Conservation (phyloP, 73 alveolate genomes). For the Tetrahymena thermophila region DNA sequence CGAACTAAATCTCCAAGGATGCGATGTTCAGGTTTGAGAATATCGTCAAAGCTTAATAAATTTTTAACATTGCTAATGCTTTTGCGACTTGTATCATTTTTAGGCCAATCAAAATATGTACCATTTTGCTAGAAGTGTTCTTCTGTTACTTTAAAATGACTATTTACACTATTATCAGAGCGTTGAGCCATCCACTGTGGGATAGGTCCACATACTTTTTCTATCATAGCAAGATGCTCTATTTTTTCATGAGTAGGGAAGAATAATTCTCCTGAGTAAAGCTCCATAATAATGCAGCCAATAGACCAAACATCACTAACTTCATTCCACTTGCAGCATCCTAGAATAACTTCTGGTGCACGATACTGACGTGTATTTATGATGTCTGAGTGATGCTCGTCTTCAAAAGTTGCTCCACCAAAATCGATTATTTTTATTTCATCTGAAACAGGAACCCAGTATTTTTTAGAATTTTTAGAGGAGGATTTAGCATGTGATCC, state of each 20-base stretch:
- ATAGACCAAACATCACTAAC: constrained; percentile 93
- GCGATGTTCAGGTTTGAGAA: constrained; percentile 42
- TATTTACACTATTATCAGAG: constrained; percentile 13
- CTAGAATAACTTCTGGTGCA: constrained; percentile 95
- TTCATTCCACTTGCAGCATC: constrained; percentile 74
- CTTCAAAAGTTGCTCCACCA: constrained; percentile 88
- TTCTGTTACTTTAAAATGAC: neutral
- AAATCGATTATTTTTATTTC: constrained; percentile 89
- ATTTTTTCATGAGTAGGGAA: constrained; percentile 86
- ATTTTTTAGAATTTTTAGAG: constrained; percentile 9
- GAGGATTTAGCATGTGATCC: constrained; percentile 9
- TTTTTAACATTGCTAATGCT: constrained; percentile 14
- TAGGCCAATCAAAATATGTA: neutral
- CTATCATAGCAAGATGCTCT: constrained; percentile 92
- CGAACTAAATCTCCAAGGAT: constrained; percentile 47
- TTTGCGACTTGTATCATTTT: neutral
- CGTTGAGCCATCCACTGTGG: constrained; percentile 87
- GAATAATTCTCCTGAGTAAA: constrained; percentile 91
- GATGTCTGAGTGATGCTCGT: constrained; percentile 71
- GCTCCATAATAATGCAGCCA: constrained; percentile 92
- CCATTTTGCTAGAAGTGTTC: constrained; percentile 1
- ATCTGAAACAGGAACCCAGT: constrained; percentile 38
- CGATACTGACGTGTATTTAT: constrained; percentile 95
- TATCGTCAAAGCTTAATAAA: constrained; percentile 4
- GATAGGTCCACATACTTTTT: constrained; percentile 79